These are phyloP conservation scores for Cyphellophora attinorum DNA, from an alignment of 2,329 filamentous ascomycete genomes.

Conservation along the genomic window DNA sequence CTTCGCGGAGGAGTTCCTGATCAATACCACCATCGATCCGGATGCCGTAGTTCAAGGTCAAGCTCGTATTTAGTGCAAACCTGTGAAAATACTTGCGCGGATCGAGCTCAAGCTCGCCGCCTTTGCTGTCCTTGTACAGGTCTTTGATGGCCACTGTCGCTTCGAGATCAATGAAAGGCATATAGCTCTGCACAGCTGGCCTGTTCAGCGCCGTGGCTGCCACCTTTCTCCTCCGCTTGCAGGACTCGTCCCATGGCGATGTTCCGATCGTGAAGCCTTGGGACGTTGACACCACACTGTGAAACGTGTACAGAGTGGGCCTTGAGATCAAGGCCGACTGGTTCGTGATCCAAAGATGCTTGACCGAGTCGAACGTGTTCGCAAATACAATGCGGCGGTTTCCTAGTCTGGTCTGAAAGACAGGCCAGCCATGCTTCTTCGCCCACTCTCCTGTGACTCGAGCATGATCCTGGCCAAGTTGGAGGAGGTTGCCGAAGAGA, in stretches of 20 bases:
- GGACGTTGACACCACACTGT: slow-evolving; percentile 65
- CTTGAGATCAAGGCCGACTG: slow-evolving; percentile 69
- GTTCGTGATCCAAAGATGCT: slow-evolving; percentile 65
- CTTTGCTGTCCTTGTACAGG: slow-evolving; percentile 53
- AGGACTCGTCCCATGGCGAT: slow-evolving; percentile 74
- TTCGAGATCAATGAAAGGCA: slow-evolving; percentile 75
- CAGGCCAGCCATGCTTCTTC: slow-evolving; percentile 48
- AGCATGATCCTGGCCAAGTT: slow-evolving; percentile 50
- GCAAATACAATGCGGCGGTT: slow-evolving; percentile 61
- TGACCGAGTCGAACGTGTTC: slow-evolving; percentile 67
- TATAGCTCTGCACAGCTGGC: slow-evolving; percentile 66
- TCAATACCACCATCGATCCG: slow-evolving; percentile 63
- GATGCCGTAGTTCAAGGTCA: slow-evolving; percentile 72
- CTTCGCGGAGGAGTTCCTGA: slow-evolving; percentile 56
- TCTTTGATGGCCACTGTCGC: slow-evolving; percentile 63
- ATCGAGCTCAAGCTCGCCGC: slow-evolving; percentile 55
- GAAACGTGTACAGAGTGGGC: slow-evolving; percentile 71
- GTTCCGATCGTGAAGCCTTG: slow-evolving; percentile 77
- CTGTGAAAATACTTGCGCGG: slow-evolving; percentile 65
- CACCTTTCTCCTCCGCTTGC: slow-evolving; percentile 66
- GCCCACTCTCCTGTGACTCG: slow-evolving; percentile 47
- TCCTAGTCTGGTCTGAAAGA: slow-evolving; percentile 43
- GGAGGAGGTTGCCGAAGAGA: slow-evolving; percentile 53
- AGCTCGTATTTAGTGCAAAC: slow-evolving; percentile 65
- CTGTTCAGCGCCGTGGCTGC: slow-evolving; percentile 70